Conservation (phyloP, 1,284 basidiomycete species). For the Cutaneotrichosporon sp. region DNA sequence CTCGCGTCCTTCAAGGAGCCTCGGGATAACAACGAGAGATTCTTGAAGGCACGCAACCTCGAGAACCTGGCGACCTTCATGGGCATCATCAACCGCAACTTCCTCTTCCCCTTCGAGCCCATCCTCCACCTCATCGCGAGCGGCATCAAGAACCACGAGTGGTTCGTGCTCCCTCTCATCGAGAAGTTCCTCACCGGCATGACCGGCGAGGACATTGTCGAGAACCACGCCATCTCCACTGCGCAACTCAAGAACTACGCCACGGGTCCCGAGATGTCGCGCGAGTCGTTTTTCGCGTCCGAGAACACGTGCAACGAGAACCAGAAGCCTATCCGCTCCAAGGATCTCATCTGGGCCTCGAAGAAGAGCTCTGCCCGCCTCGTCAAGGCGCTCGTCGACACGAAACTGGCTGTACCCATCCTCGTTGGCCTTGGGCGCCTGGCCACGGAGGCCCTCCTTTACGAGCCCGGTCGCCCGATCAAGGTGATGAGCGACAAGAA, state of each 20-base stretch:
- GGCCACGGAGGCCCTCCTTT: conserved; percentile 54
- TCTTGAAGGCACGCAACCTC: conserved; percentile 84
- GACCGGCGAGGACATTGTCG: conserved; percentile 89
- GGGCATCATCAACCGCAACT: conserved; percentile 86
- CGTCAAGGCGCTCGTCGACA: conserved; percentile 69
- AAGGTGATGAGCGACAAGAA: conserved; percentile 70
- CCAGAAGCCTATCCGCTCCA: conserved; percentile 11
- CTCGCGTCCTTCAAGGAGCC: conserved; percentile 69
- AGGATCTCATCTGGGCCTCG: conserved; percentile 27
- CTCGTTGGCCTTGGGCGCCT: conserved; percentile 87
- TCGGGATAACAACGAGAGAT: neutral
- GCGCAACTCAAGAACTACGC: conserved; percentile 85
- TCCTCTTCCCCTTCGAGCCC: conserved; percentile 75
- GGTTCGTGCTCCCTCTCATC: conserved; percentile 86
- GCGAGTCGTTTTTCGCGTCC: conserved; percentile 66
- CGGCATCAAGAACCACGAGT: conserved; percentile 78
- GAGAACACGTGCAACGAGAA: conserved; percentile 41
- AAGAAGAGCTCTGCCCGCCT: conserved; percentile 60
- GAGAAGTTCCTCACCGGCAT: conserved; percentile 93
- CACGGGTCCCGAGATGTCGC: conserved; percentile 81
- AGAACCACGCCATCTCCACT: conserved; percentile 72
- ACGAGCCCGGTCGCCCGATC: conserved; percentile 34
- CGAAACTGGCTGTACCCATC: conserved; percentile 73
- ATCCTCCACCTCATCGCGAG: conserved; percentile 89
- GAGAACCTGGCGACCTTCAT: conserved; percentile 91